phyloP scores from a whole-genome alignment of 257 asterid genomes.

The Voacanga thouarsii region DNA sequence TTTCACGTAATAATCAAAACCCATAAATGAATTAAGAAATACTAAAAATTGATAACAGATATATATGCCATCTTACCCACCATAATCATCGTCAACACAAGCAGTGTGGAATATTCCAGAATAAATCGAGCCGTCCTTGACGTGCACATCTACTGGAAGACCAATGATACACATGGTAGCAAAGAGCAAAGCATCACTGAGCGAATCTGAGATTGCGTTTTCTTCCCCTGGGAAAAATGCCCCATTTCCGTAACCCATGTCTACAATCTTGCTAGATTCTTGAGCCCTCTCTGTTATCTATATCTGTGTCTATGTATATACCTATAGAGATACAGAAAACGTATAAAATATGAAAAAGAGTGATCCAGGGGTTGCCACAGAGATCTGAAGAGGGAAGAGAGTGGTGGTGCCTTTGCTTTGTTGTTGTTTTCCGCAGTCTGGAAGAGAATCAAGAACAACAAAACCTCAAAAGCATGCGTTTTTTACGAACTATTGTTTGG shows the following conservation, averaged over 20 bases:
- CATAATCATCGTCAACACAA: constrained; percentile 60
- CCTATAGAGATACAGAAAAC: neutral
- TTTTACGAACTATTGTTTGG: constrained; percentile 1
- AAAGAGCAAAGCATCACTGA: constrained; percentile 58
- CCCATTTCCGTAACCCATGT: constrained; percentile 64
- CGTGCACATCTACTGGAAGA: constrained; percentile 74
- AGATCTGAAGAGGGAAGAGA: constrained; percentile 16
- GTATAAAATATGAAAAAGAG: neutral
- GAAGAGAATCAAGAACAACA: constrained; percentile 10
- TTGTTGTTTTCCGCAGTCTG: neutral
- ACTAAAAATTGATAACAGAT: neutral
- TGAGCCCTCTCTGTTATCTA: neutral
- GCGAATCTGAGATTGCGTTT: constrained; percentile 30
- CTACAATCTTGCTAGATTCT: neutral
- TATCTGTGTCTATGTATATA: neutral
- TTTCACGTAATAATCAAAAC: constrained; percentile 10
- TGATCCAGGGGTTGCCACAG: neutral
- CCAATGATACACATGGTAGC: constrained; percentile 77
- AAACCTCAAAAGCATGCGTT: neutral
- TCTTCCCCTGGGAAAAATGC: constrained; percentile 35
- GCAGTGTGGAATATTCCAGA: constrained; percentile 87
- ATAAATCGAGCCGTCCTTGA: constrained; percentile 75
- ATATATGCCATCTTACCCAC: constrained; percentile 27
- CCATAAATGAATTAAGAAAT: constrained; percentile 5
- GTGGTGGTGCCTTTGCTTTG: neutral